phyloP scores from a whole-genome alignment of 805 yeast species.

The Priceomyces haplophilus region DNA sequence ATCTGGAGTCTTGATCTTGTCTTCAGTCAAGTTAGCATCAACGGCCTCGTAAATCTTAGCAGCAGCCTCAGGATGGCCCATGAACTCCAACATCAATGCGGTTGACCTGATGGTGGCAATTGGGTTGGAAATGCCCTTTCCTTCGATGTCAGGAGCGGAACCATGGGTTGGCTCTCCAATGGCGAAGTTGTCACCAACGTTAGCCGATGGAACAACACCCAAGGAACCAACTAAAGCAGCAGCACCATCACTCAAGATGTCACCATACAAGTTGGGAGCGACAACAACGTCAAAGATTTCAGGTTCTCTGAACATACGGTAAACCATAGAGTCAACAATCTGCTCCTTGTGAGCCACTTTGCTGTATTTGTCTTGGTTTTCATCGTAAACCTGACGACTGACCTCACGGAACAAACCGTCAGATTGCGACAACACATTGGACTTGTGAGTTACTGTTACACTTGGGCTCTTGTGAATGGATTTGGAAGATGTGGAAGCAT shows the following conservation, averaged over 20 bases:
- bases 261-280: slow-evolving; percentile 98
- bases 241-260: slow-evolving; percentile 94
- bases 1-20: slow-evolving; percentile 84
- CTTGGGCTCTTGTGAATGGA: slow-evolving; percentile 49
- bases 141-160: slow-evolving; percentile 98
- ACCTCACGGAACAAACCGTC: slow-evolving; percentile 97
- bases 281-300: slow-evolving; percentile 96
- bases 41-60: slow-evolving; percentile 91
- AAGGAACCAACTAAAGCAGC: slow-evolving; percentile 97
- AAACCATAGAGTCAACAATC: slow-evolving; percentile 98
- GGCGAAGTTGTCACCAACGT: slow-evolving; percentile 93
- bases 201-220: slow-evolving; percentile 97
- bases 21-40: slow-evolving; percentile 84
- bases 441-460: slow-evolving; percentile 92
- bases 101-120: slow-evolving; percentile 97
- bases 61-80: slow-evolving; percentile 88
- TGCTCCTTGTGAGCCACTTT: slow-evolving; percentile 80
- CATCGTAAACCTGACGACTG: slow-evolving; percentile 56
- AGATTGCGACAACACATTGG: slow-evolving; percentile 86
- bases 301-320: slow-evolving; percentile 98
- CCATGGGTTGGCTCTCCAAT: slow-evolving; percentile 99
- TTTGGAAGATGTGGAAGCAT: slow-evolving; percentile 37
- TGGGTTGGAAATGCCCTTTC: slow-evolving; percentile 91
- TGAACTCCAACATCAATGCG: slow-evolving; percentile 94
- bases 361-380: slow-evolving; percentile 55